Percentiles rank a stretch among this genome's conserved stretches.
Conservation (phyloP, 148 eudicot species). For the Vaccinium darrowii region DNA sequence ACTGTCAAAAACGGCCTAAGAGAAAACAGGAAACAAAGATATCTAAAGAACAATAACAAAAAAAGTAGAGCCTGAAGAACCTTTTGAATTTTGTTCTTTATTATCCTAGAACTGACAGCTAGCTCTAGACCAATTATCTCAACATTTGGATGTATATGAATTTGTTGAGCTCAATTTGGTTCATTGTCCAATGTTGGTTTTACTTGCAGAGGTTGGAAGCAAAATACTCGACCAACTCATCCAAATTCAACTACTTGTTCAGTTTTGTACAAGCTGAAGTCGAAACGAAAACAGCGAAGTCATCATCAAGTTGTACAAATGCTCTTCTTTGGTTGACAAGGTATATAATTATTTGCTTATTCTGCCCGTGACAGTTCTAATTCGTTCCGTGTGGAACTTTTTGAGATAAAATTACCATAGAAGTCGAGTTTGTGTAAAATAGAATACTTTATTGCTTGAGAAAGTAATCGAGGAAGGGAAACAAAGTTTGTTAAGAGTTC, state of each 20-base stretch:
- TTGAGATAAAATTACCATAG: background rate
- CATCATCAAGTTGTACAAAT: constrained; percentile 90
- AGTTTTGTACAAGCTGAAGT: constrained; percentile 79
- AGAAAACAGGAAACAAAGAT: background rate
- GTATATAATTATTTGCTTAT: constrained; percentile 25
- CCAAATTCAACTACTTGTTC: constrained; percentile 76
- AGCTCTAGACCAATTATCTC: background rate
- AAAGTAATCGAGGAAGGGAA: background rate
- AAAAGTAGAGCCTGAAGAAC: background rate
- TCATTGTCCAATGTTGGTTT: constrained; percentile 8
- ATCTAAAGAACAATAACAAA: background rate
- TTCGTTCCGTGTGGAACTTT: background rate
- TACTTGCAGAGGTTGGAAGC: constrained; percentile 74
- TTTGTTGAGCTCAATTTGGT: background rate
- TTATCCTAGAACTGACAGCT: background rate
- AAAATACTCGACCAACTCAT: constrained; percentile 59
- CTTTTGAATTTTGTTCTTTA: background rate
- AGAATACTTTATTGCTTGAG: background rate
- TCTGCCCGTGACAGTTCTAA: background rate
- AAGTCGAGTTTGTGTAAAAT: background rate
- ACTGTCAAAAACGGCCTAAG: background rate
- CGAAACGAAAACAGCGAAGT: constrained; percentile 78
- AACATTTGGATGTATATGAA: background rate
- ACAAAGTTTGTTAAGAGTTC: background rate
- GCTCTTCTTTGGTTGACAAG: constrained; percentile 96